Evolutionary conservation across 169 alveolate species (phyloP).

Genomic region (Babesia gibsoni): DNA sequence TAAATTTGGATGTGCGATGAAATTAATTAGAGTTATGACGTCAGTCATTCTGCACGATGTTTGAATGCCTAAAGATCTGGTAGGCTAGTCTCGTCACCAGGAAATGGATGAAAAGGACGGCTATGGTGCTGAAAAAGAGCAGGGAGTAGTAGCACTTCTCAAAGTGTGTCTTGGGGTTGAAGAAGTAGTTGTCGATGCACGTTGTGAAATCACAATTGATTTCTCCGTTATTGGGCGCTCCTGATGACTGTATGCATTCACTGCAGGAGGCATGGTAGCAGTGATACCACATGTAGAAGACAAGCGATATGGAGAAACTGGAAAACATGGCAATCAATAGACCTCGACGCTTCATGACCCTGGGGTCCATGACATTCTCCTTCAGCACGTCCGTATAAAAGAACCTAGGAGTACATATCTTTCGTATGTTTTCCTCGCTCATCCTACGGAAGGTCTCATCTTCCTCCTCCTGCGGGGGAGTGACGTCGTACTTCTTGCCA

Average conservation of each 20-base stretch:
- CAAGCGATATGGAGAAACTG: not conserved
- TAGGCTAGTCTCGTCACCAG: conserved; percentile 28
- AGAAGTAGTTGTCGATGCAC: conserved; percentile 35
- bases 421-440: conserved; percentile 15
- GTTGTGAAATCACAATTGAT: conserved; percentile 41
- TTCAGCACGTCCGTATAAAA: conserved; percentile 20
- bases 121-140: conserved; percentile 28
- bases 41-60: conserved; percentile 17
- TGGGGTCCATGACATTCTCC: not conserved
- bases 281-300: conserved; percentile 51
- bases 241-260: conserved; percentile 22
- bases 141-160: conserved; percentile 64
- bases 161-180: conserved; percentile 45
- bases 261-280: conserved; percentile 58
- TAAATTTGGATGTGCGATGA: too few relatives aligned
- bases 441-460: conserved; percentile 13
- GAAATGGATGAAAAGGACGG: not conserved
- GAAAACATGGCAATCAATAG: not conserved
- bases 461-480: conserved; percentile 5
- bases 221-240: not conserved
- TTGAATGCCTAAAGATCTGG: conserved; percentile 36
- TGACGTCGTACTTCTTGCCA: conserved; percentile 10
- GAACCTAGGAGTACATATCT: conserved; percentile 5
- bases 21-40: too few relatives aligned
- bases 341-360: conserved; percentile 1